Conservation (phyloP, 2,329 filamentous ascomycete species). For the Verticillium longisporum region DNA sequence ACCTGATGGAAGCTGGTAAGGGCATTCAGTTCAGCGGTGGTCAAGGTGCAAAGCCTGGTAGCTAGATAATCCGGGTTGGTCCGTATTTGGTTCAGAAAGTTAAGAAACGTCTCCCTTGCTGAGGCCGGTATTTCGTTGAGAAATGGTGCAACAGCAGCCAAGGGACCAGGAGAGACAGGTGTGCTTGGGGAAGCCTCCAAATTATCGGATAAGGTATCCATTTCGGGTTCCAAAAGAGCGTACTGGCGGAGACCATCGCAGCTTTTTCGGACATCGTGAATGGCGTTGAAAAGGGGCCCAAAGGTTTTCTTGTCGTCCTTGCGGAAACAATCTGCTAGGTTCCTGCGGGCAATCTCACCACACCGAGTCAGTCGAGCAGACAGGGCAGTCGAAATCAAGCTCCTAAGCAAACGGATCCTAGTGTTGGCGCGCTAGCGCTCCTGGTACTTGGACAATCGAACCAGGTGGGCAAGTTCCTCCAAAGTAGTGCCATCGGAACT, state of each 20-base stretch:
- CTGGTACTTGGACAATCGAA: constrained; percentile 73
- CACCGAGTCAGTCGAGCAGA: constrained; percentile 69
- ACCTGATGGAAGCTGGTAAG: constrained; percentile 73
- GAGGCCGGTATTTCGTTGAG: constrained; percentile 69
- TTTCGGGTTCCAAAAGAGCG: constrained; percentile 65
- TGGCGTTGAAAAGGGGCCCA: constrained; percentile 65
- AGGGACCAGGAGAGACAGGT: constrained; percentile 8
- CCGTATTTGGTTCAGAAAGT: constrained; percentile 74
- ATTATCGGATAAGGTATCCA: constrained; percentile 43
- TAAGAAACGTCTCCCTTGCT: constrained; percentile 67
- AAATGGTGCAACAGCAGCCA: constrained; percentile 44
- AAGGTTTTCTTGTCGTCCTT: constrained; percentile 75
- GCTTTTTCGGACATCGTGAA: constrained; percentile 73
- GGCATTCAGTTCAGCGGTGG: constrained; percentile 67
- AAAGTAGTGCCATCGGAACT: constrained; percentile 58
- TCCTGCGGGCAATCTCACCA: constrained; percentile 67
- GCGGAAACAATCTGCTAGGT: constrained; percentile 71
- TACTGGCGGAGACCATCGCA: constrained; percentile 67
- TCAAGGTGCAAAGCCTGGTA: constrained; percentile 69
- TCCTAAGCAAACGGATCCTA: constrained; percentile 66
- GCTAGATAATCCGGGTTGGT: constrained; percentile 86
- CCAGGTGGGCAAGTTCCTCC: constrained; percentile 71
- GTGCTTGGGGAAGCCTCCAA: constrained; percentile 30
- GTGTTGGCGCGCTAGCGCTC: constrained; percentile 72
- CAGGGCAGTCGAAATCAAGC: constrained; percentile 66